phyloP scores from a whole-genome alignment of 257 asterid species.

The Scutellaria galericulata region DNA sequence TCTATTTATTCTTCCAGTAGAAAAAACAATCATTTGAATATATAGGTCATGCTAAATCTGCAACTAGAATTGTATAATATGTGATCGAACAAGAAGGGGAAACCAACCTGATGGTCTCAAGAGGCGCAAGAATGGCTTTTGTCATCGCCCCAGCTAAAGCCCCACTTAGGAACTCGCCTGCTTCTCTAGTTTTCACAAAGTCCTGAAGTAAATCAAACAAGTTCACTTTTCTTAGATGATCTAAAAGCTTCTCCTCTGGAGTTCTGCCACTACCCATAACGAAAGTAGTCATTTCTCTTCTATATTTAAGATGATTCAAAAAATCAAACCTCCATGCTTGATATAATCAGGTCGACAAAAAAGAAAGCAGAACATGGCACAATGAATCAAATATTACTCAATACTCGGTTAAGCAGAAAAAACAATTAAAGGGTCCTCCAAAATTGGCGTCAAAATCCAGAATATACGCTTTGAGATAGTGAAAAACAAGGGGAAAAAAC shows the following conservation, averaged over 20 bases:
- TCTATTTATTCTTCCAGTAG: background rate
- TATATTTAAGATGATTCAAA: background rate
- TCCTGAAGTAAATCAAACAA: conserved; percentile 52
- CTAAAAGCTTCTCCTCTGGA: conserved; percentile 8
- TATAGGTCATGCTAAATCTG: too few relatives aligned
- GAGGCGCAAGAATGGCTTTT: conserved; percentile 95
- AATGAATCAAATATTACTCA: background rate
- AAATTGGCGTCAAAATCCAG: background rate
- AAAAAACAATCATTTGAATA: background rate
- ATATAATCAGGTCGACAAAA: background rate
- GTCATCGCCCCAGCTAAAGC: conserved; percentile 98
- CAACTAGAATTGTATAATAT: too few relatives aligned
- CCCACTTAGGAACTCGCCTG: conserved; percentile 88
- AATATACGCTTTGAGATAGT: background rate
- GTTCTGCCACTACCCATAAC: background rate
- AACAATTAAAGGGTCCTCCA: conserved; percentile 1
- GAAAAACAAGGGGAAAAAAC: background rate
- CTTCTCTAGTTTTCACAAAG: conserved; percentile 68
- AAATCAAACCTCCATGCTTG: conserved; percentile 14
- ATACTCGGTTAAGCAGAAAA: background rate
- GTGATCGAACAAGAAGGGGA: background rate
- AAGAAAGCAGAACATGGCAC: background rate
- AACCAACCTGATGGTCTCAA: conserved; percentile 90
- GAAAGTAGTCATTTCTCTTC: background rate
- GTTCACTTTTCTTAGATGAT: conserved; percentile 16